Base-by-base conservation (phyloP, 2,329 filamentous ascomycete genomes). In the Alternaria triticimaculans region DNA sequence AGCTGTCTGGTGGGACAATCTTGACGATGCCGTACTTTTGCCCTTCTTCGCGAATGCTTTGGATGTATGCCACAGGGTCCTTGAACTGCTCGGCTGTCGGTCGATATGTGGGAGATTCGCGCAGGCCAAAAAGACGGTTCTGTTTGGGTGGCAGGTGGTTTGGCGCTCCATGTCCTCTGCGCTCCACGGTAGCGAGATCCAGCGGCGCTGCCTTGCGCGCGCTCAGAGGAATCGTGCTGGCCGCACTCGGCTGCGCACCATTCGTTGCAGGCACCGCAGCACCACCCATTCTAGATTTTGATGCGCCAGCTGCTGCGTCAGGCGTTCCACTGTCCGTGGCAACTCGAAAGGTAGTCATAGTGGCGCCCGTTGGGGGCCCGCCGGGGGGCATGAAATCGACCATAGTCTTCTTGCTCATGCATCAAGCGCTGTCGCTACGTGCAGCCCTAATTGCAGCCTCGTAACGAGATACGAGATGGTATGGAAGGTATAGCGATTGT, bases 51-150 rank as follows among this genome's bases (percentile, higher is more conserved):
- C 90, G 86, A 71, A 99, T 97, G 81, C 95, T 97, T 78, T 90
- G 90, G 73, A 99, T 94, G 76, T 97, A 99, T 72, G 92, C 92
- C 76, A 97, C 90, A 0, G 96, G 96, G 74, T 99, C 94, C 75
- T 91, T 93, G 86, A 96, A 99, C 80, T 99, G 94, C 72, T 97
- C 94, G 71, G 93, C 90, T 0, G 93, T 97, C 30, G 96, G 96
- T 68, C 89, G 87, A 80, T 93, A 99, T 6, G 93, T 96, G 3
- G 95, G 95, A 26, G 96, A 95, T 77, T 98, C 95, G 69, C 92
- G 87, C 45, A 99, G 86, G 46, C 90, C 93, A 81, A 97, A 94
- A 41, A 92, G 92, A 55, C 96, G 88, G 71, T 88, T 89, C 78
- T 90, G 90, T 80, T 93, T 92, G n/a, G 87, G 85, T 6, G 90